These are phyloP conservation scores for Leucogyrophana mollusca DNA, from an alignment of 768 basidiomycete genomes.

Conservation along the genomic window DNA sequence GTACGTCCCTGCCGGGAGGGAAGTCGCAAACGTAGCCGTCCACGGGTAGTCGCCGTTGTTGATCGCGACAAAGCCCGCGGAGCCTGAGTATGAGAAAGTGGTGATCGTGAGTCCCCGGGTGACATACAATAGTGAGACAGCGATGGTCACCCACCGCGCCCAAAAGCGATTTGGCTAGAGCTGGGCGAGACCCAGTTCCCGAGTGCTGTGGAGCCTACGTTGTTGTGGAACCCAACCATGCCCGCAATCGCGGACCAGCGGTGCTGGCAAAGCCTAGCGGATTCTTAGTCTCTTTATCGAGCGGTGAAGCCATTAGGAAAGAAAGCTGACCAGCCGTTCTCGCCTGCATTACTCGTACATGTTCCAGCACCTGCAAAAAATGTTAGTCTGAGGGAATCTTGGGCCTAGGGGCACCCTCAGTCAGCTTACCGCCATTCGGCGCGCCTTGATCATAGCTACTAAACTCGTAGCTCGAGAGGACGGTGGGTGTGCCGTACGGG, in stretches of 20 bases:
- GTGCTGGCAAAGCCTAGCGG: constrained; percentile 55
- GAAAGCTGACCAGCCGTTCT: constrained; percentile 43
- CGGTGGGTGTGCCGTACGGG: constrained; percentile 62
- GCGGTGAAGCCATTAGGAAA: not conserved
- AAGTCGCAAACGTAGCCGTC: constrained; percentile 55
- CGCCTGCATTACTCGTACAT: constrained; percentile 48
- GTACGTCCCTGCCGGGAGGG: constrained; percentile 55
- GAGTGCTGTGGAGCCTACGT: constrained; percentile 49
- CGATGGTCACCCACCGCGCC: constrained; percentile 42
- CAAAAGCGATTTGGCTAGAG: constrained; percentile 64
- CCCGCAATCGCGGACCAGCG: constrained; percentile 56
- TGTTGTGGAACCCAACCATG: constrained; percentile 62
- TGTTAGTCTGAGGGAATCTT: constrained; percentile 1
- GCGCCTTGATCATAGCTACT: constrained; percentile 51
- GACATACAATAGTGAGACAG: not conserved
- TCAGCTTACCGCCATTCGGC: constrained; percentile 50
- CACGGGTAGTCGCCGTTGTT: constrained; percentile 61
- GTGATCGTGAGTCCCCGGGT: not conserved
- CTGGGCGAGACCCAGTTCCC: constrained; percentile 59
- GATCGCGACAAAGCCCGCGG: constrained; percentile 62
- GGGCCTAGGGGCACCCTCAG: not conserved
- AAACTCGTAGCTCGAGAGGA: constrained; percentile 61
- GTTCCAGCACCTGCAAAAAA: constrained; percentile 40
- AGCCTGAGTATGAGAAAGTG: constrained; percentile 31
- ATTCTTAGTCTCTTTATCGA: not conserved